Evolutionary conservation across 1,284 basidiomycete genomes (phyloP).

Genomic region (Heterobasidion occidentale): DNA sequence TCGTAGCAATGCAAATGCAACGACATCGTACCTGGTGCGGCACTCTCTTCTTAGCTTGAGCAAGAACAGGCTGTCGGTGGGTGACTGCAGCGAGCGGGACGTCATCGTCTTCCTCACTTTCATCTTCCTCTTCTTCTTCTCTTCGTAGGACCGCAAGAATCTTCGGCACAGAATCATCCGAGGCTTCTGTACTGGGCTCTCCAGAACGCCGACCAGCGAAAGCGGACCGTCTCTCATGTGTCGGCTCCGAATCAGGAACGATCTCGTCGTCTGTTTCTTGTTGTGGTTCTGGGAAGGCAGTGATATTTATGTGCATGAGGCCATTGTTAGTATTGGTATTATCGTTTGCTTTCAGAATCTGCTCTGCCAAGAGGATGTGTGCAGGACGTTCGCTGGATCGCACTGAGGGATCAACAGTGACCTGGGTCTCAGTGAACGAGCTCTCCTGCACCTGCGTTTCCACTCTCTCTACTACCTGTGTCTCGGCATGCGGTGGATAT

Average conservation of each 20-base stretch:
- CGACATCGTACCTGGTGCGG: neutral
- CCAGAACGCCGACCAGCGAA: neutral
- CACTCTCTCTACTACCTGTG: neutral
- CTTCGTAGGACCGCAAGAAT: neutral
- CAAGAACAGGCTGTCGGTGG: neutral
- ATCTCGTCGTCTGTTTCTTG: constrained; percentile 22
- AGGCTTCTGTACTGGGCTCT: neutral
- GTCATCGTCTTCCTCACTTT: constrained; percentile 27
- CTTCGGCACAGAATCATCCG: neutral
- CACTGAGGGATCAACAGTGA: neutral
- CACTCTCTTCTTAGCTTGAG: neutral
- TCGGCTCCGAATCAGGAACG: constrained; percentile 41
- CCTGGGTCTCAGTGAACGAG: neutral
- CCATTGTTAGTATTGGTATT: neutral
- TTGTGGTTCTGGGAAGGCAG: neutral
- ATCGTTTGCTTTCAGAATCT: neutral
- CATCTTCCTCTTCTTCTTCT: constrained; percentile 16
- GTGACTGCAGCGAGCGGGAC: neutral
- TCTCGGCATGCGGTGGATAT: neutral
- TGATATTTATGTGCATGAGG: neutral
- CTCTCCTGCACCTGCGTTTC: neutral
- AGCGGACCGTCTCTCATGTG: neutral
- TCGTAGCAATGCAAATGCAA: no score
- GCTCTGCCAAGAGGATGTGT: neutral
- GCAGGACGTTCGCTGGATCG: neutral